phyloP scores from a whole-genome alignment of 2,329 filamentous ascomycete genomes.

The Sordariomycetes sp. region DNA sequence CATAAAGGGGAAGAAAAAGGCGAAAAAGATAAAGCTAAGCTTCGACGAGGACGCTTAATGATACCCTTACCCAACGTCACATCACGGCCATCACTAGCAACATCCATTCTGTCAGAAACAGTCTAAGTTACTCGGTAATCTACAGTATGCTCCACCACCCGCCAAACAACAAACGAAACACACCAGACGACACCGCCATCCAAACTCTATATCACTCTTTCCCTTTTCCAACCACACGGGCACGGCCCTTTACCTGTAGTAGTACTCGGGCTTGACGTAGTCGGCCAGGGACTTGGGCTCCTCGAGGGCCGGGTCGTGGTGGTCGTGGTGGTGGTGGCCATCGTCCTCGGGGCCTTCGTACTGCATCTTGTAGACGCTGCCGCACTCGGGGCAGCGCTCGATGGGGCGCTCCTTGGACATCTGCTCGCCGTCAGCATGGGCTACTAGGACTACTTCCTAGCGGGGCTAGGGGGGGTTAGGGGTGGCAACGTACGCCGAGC shows the following conservation, averaged over 20 bases:
- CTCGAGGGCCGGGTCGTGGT: constrained; percentile 48
- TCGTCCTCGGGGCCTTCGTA: constrained; percentile 80
- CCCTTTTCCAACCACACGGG: neutral
- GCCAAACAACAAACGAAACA: neutral
- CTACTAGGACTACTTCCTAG: neutral
- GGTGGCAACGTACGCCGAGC: constrained; percentile 60
- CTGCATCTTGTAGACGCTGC: constrained; percentile 95
- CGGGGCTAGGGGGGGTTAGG: neutral
- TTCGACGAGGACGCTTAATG: constrained; percentile 41
- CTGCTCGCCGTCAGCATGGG: constrained; percentile 26
- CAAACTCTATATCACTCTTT: neutral
- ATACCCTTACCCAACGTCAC: constrained; percentile 16
- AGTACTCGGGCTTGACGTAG: constrained; percentile 91
- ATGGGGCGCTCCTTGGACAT: constrained; percentile 81
- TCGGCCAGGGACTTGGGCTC: constrained; percentile 96
- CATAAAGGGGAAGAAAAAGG: constrained; percentile 35
- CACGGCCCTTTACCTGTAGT: constrained; percentile 37
- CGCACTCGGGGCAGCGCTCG: constrained; percentile 95
- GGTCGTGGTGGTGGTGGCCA: constrained; percentile 41
- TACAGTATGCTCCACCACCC: neutral
- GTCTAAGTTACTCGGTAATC: neutral
- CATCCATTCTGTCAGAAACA: neutral
- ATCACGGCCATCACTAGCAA: neutral
- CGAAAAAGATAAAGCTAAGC: constrained; percentile 57
- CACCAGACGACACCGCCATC: neutral